Conservation (phyloP, 1,284 basidiomycete species). For the Trametes versicolor region DNA sequence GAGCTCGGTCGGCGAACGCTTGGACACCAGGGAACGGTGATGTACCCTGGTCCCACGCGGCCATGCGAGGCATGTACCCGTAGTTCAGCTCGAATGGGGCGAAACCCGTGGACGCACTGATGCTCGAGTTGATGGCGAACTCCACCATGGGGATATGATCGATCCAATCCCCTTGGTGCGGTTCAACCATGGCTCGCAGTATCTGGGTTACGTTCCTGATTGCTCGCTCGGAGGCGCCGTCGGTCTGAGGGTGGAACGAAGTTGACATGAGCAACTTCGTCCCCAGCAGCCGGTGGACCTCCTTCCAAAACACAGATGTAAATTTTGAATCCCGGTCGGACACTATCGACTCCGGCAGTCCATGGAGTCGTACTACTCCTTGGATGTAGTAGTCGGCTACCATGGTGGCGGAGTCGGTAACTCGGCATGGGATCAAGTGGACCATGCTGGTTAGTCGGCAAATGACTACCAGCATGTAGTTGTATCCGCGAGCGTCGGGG, state of each 20-base stretch:
- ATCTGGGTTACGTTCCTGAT: conserved; percentile 44
- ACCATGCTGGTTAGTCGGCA: no score
- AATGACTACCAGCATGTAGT: no score
- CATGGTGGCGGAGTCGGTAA: no score
- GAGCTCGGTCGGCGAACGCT: conserved; percentile 34
- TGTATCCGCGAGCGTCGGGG: no score
- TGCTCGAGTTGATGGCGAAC: conserved; percentile 48
- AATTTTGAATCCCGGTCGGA: conserved; percentile 49
- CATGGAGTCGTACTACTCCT: conserved; percentile 40
- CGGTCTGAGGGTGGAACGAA: conserved; percentile 47
- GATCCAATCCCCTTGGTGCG: conserved; percentile 49
- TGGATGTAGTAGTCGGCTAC: no score
- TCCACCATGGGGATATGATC: conserved; percentile 44
- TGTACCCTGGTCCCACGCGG: conserved; percentile 26
- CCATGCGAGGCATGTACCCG: conserved; percentile 44
- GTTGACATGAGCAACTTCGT: conserved; percentile 42
- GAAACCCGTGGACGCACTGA: conserved; percentile 44
- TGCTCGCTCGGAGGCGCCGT: conserved; percentile 39
- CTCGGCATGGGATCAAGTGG: no score
- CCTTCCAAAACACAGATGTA: conserved; percentile 47
- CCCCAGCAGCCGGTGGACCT: conserved; percentile 45
- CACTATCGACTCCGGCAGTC: conserved; percentile 35
- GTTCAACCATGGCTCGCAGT: conserved; percentile 37
- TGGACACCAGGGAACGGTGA: conserved; percentile 34
- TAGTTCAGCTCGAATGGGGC: conserved; percentile 51